phyloP scores from a whole-genome alignment of 2,329 filamentous ascomycete species.

The Cercospora brassicicola region DNA sequence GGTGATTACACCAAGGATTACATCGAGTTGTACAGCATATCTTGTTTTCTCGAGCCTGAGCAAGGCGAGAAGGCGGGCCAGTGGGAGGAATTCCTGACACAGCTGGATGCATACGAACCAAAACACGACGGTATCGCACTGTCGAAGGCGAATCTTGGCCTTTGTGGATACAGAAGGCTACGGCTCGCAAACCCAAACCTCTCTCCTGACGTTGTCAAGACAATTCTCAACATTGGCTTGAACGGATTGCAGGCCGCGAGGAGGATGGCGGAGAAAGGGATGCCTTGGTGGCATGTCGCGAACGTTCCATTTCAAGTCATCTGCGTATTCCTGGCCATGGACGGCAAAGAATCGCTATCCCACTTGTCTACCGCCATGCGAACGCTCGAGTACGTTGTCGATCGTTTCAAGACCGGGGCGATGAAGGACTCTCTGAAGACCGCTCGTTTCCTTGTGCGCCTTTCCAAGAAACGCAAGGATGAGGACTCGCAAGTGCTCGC shows the following conservation, averaged over 20 bases:
- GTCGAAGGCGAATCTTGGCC: slow-evolving; percentile 56
- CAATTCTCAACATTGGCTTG: slow-evolving; percentile 50
- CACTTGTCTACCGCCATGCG: slow-evolving; percentile 55
- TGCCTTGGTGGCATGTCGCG: slow-evolving; percentile 61
- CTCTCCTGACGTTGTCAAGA: slow-evolving; percentile 46
- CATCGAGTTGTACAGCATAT: slow-evolving; percentile 55
- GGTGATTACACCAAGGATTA: slow-evolving; percentile 52
- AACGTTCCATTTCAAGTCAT: slow-evolving; percentile 62
- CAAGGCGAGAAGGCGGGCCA: slow-evolving; percentile 33
- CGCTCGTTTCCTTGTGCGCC: slow-evolving; percentile 54
- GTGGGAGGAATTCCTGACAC: slow-evolving; percentile 38
- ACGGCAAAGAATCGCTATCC: slow-evolving; percentile 51
- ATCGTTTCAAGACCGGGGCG: slow-evolving; percentile 35
- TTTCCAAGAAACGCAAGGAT: slow-evolving; percentile 47
- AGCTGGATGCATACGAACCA: slow-evolving; percentile 35
- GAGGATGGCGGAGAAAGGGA: slow-evolving; percentile 46
- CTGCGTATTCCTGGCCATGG: slow-evolving; percentile 57
- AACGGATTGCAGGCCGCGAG: slow-evolving; percentile 52
- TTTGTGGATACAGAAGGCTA: slow-evolving; percentile 58
- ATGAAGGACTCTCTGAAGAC: slow-evolving; percentile 57
- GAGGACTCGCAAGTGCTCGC: slow-evolving; percentile 29
- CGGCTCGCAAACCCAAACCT: slow-evolving; percentile 53
- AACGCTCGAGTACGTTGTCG: slow-evolving; percentile 37
- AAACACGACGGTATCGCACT: slow-evolving; percentile 37
- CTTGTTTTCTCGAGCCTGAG: slow-evolving; percentile 57